Conservation (phyloP, 768 basidiomycete species). For the Austroboletus eburneus region DNA sequence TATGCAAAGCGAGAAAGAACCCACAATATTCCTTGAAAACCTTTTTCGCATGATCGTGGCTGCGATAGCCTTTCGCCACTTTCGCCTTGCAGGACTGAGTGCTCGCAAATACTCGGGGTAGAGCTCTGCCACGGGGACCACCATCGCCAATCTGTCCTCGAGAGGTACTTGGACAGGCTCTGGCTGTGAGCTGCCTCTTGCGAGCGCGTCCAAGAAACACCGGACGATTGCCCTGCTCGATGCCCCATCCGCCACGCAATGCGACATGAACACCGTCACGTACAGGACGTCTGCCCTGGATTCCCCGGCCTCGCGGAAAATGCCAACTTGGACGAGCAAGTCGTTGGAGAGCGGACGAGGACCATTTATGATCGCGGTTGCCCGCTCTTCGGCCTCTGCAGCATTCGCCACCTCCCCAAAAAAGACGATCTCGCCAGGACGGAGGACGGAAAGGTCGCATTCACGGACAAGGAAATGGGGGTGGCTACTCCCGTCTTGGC, state of each 20-base stretch:
- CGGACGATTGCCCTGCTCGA: conserved; percentile 39
- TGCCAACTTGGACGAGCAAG: conserved; percentile 38
- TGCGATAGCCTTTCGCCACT: conserved; percentile 47
- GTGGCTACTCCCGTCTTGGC: too few species aligned
- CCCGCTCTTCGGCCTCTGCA: conserved; percentile 32
- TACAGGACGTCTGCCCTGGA: conserved; percentile 30
- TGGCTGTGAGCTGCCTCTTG: not conserved
- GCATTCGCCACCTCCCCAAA: conserved; percentile 30
- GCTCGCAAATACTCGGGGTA: conserved; percentile 27
- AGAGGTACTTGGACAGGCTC: conserved; percentile 23
- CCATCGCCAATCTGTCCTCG: conserved; percentile 39
- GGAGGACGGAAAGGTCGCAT: conserved; percentile 28
- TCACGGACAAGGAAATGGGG: conserved; percentile 40
- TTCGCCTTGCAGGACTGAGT: conserved; percentile 33
- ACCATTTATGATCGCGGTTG: conserved; percentile 30
- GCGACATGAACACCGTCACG: conserved; percentile 41
- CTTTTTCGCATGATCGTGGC: conserved; percentile 34
- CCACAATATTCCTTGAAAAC: conserved; percentile 34
- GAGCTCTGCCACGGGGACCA: conserved; percentile 36
- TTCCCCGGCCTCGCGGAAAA: conserved; percentile 34
- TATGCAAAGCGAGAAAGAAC: not conserved
- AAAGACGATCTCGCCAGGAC: conserved; percentile 38
- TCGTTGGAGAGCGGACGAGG: conserved; percentile 39
- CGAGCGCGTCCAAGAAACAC: conserved; percentile 43
- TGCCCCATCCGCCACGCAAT: conserved; percentile 49